Evolutionary conservation across 2,329 filamentous ascomycete genomes (phyloP), one percentile per base, ranked within the genome.

Genomic region (Chlorencoelia australis): DNA sequence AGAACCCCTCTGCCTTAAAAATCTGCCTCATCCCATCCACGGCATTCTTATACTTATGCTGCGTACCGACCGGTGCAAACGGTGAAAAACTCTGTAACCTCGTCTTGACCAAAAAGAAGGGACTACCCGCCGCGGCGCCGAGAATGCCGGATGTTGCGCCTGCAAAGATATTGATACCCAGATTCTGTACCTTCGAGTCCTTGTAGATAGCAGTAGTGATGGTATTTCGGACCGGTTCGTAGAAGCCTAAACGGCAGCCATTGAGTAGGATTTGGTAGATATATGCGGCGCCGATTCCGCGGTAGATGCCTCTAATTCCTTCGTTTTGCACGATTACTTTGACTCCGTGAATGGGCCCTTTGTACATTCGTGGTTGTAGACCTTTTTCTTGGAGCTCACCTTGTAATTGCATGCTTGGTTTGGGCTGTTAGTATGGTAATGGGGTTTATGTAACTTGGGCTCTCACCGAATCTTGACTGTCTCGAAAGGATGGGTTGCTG

Each of bases 91-190:
- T 94, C 63, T 98, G 91, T 40, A 98, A 69, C 28, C 91, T 77
- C 3, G 91, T 98, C 69, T 98, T 98, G 59, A 96, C 82, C 37
- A 98, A 75, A 71, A 98, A 98, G 64, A 98, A 96, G 2, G 91
- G 91, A 36, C 85, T 94, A 25, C 89, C 91, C 15, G 83, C 82
- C n/a, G 83, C 83, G 7, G 89, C 91, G 47, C 91, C 91, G 40
- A 98, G 73, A 44, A 98, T 76, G 36, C 91, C 91, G 3, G 87
- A 94, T 9, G 75, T 67, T 14, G 91, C 91, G 50, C 91, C 91
- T 39, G 86, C 82, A 58, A 95, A 81, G 67, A 98, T 86, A 65
- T 98, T 98, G 62, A 96, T 73, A 22, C 76, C 82, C 40, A 96
- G 72, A 49, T 78, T 89, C 61, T 98, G 91, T 18, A 79, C 72